A percentile compares a stretch with the other conserved stretches of the same genome.
These are phyloP conservation scores for Gomphus bonarii DNA, from an alignment of 1,284 basidiomycete species.

Conservation along the genomic window DNA sequence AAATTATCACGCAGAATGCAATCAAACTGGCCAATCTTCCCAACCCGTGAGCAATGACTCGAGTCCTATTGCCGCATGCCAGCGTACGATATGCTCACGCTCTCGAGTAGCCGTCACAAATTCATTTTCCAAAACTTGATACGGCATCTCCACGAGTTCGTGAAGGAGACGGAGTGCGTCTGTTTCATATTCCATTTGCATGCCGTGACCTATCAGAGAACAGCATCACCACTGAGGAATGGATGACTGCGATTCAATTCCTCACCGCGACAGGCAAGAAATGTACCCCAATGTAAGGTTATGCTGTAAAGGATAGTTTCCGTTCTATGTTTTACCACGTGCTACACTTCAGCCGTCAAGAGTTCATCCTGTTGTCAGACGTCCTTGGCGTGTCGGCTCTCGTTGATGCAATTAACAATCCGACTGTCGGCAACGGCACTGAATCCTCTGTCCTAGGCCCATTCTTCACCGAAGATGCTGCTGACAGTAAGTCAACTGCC, in stretches of 20 bases:
- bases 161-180: slow-evolving; percentile 52
- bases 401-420: slow-evolving; percentile 72
- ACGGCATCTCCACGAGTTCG: slow-evolving; percentile 60
- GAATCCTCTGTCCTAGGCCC: slow-evolving; percentile 76
- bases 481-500: slow-evolving; percentile 41
- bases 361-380: slow-evolving; percentile 79
- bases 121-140: slow-evolving; percentile 41
- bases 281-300: slow-evolving; percentile 41
- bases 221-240: slow-evolving; percentile 73
- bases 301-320: background rate
- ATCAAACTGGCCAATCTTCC: slow-evolving; percentile 33
- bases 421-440: slow-evolving; percentile 52
- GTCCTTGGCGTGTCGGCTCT: slow-evolving; percentile 69
- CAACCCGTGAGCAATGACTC: slow-evolving; percentile 26
- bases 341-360: slow-evolving; percentile 42
- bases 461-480: slow-evolving; percentile 76
- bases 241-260: slow-evolving; percentile 73
- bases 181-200: background rate
- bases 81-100: background rate
- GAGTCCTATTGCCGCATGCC: too few species aligned
- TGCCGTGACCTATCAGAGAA: background rate
- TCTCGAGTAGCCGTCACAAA: slow-evolving; percentile 27
- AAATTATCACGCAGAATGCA: slow-evolving; percentile 47
- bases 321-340: background rate
- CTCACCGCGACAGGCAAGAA: slow-evolving; percentile 65